Conservation (phyloP, 2,329 filamentous ascomycete genomes). For the Claviceps sp. region DNA sequence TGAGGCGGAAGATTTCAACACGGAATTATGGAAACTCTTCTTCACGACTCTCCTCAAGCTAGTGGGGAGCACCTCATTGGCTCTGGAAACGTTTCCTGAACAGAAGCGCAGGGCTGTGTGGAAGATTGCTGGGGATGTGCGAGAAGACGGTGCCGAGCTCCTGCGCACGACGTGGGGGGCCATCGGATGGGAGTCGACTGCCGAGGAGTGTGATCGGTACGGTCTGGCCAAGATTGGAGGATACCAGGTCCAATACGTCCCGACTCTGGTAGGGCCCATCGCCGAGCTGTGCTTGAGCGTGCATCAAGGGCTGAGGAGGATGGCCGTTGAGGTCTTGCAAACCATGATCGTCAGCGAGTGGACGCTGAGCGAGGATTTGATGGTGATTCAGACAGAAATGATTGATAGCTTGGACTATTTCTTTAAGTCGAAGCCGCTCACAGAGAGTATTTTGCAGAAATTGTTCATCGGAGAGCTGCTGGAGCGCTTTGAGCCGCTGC, state of each 20-base stretch:
- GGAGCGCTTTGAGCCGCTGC: constrained; percentile 61
- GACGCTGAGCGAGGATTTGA: constrained; percentile 85
- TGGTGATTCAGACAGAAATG: constrained; percentile 87
- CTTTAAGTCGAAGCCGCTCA: constrained; percentile 80
- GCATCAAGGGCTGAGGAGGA: constrained; percentile 76
- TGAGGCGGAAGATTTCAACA: constrained; percentile 83
- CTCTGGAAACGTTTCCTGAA: constrained; percentile 90
- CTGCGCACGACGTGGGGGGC: constrained; percentile 82
- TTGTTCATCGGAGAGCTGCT: constrained; percentile 80
- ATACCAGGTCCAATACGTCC: constrained; percentile 97
- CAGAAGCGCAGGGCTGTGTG: constrained; percentile 93
- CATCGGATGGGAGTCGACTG: constrained; percentile 85
- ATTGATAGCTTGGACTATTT: constrained; percentile 84
- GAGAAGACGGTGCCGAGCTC: constrained; percentile 79
- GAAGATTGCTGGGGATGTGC: constrained; percentile 96
- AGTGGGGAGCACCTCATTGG: constrained; percentile 76
- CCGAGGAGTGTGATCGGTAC: constrained; percentile 66
- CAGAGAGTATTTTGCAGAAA: constrained; percentile 82
- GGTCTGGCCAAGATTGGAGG: constrained; percentile 77
- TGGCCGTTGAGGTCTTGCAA: constrained; percentile 85
- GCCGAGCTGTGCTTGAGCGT: constrained; percentile 91
- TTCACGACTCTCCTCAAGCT: constrained; percentile 82
- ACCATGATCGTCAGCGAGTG: constrained; percentile 99
- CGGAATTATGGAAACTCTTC: constrained; percentile 85
- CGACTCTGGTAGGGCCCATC: constrained; percentile 77